These are phyloP conservation scores for Priceomyces castillae DNA, from an alignment of 805 yeast genomes.

Conservation along the genomic window DNA sequence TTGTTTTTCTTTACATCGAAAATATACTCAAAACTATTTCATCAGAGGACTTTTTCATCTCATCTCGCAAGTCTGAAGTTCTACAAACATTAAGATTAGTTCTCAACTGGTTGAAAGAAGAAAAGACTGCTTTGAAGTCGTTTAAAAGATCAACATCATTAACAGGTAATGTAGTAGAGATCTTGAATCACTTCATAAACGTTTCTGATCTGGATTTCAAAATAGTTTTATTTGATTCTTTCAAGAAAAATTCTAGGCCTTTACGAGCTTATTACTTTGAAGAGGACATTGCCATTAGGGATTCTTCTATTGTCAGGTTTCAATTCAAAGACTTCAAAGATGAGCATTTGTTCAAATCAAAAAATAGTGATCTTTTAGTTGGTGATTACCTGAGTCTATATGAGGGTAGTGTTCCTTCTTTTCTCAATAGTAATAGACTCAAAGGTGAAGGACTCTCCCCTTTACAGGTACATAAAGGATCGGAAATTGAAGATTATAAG, in stretches of 20 bases:
- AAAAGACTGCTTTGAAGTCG: slow-evolving; percentile 26
- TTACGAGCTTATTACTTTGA: slow-evolving; percentile 51
- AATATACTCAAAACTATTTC: slow-evolving; percentile 13
- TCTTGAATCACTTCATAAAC: slow-evolving; percentile 15
- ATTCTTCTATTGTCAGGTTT: slow-evolving; percentile 53
- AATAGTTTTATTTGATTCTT: slow-evolving; percentile 3
- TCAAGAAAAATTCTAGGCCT: slow-evolving; percentile 35
- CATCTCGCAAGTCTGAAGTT: slow-evolving; percentile 7
- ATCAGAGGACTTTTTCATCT: background rate
- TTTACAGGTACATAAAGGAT: background rate
- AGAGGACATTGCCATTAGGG: slow-evolving; percentile 65
- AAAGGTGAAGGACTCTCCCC: background rate
- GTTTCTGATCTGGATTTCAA: background rate
- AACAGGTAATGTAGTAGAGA: slow-evolving; percentile 10
- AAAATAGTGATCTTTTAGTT: slow-evolving; percentile 20
- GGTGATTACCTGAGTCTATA: slow-evolving; percentile 16
- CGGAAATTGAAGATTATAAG: slow-evolving; percentile 17
- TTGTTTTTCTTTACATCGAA: slow-evolving; percentile 21
- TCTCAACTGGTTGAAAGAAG: slow-evolving; percentile 56
- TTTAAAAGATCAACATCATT: slow-evolving; percentile 11
- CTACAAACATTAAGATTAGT: slow-evolving; percentile 42
- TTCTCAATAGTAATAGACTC: background rate
- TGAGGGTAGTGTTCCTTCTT: background rate
- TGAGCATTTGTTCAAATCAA: slow-evolving; percentile 35
- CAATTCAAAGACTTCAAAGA: slow-evolving; percentile 64